A percentile compares a stretch with the other conserved stretches of the same genome.
These are phyloP conservation scores for Ophioceras dolichostomum DNA, from an alignment of 2,329 filamentous ascomycete genomes.

Conservation along the genomic window DNA sequence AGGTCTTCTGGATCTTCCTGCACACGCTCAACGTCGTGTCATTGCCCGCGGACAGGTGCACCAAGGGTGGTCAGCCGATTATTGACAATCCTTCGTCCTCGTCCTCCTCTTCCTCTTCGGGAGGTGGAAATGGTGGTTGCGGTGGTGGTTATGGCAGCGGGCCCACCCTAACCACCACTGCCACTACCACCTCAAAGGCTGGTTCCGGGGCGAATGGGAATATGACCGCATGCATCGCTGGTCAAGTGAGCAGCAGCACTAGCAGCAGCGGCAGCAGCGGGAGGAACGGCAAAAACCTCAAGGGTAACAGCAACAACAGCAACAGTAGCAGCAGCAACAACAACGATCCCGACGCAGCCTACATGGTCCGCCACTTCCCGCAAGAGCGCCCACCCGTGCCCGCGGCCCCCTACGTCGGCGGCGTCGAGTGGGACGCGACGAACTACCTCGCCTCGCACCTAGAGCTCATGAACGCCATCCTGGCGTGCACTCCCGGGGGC, in stretches of 20 bases:
- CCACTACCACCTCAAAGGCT: too few species aligned
- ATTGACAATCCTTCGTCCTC: neutral
- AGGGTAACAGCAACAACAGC: neutral
- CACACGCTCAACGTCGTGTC: conserved; percentile 85
- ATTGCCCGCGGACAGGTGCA: conserved; percentile 35
- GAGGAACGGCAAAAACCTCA: too few species aligned
- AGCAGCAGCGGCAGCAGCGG: too few species aligned
- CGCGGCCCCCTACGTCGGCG: conserved; percentile 89
- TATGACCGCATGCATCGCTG: too few species aligned
- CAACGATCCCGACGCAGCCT: conserved; percentile 34
- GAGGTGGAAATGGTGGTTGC: too few species aligned
- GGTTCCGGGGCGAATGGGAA: neutral
- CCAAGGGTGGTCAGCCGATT: conserved; percentile 8
- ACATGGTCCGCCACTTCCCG: conserved; percentile 66
- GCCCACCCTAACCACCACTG: neutral
- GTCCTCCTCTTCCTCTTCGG: neutral
- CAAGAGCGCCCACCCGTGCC: conserved; percentile 79
- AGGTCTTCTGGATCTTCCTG: conserved; percentile 98
- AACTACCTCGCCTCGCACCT: conserved; percentile 91
- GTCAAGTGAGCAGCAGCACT: too few species aligned
- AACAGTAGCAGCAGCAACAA: conserved; percentile 17
- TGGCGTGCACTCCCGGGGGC: conserved; percentile 63
- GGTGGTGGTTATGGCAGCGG: too few species aligned
- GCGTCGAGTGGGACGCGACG: conserved; percentile 97
- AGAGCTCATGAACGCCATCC: conserved; percentile 81